Base-by-base conservation (phyloP, 2,329 filamentous ascomycete genomes). In the Venturia asperata region DNA sequence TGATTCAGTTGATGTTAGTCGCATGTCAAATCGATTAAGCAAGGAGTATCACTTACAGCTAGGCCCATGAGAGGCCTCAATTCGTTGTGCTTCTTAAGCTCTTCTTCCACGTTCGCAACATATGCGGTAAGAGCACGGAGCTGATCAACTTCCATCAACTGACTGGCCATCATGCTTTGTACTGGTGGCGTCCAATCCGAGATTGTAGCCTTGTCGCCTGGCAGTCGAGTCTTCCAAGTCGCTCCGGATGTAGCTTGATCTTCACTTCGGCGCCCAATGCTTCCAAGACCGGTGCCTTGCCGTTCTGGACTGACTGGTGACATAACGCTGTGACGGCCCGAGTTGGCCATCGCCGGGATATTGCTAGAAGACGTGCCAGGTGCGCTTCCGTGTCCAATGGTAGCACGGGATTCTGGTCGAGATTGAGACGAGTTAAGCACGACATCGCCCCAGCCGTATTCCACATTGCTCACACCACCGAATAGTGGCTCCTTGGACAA, bases 381-480 rank as follows among this genome's bases (percentile, higher is more conserved):
- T 19, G 65, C 24, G 17, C 37, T 41, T 34, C 37, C 39, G 17
- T 39, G 52, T 55, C 63, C 67, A 67, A 70, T 85, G 67, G 62
- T 77, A 63, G 64, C 64, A 58, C 52, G 52, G n/a, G 64, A 65
- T 63, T 77, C 75, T 55, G 77, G 72, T 64, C 73, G 73, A n/a
- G 72, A 86, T 62, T 47, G 58, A 42, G 76, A 68, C 30, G 77
- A 71, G 68, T 85, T 85, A 71, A 97, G 87, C 67, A 97, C 87
- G 24, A 83, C 81, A 49, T 96, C 91, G 70, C 91, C 90, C 94
- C 94, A 99, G 64, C 94, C 94, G 72, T 97, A 97, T 75, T 99
- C 94, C 70, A 97, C 89, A 74, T 97, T 99, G 77, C 91, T 96
- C 70, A 99, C 90, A 65, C 92, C 93, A 66, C 94, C 94, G 42